Evolutionary conservation across 106 monocot genomes (phyloP), one percentile per base, ranked within the genome.

Genomic region (Dendrobium catenatum): DNA sequence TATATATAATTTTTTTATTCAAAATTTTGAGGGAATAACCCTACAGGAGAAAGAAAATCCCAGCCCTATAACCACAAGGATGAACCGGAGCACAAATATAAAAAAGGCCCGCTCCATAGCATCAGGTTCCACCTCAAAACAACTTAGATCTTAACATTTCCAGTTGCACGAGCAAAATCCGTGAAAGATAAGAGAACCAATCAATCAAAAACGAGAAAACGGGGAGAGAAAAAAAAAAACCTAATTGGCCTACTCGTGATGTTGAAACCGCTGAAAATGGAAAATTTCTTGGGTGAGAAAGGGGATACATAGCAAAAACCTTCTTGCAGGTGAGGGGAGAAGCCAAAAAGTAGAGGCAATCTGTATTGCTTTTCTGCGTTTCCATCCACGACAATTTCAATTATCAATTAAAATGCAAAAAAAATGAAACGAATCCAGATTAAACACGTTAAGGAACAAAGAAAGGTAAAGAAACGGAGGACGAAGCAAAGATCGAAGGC

Each of bases 331-430:
- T 81, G 51, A 75, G 58, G 2, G 81, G 81, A 48, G 81, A 81
- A 22, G 81, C 81, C 27, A 81, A 27, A 20, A 81, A 81, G 75
- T 81, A 81, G 56, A 81, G n/a, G 75, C 81, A 81, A 24, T 81
- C 81, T 9, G 81, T 81, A 42, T 81, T 81, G 58, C 58, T 68
- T 76, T 72, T 82, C 77, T 42, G 11, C 40, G 82, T 51, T 31
- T 82, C 77, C 49, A 75, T 61, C 66, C 77, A 46, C 74, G 43
- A 15, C 2, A 19, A 64, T 64, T 64, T 64, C 64, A 24, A 64
- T 64, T 19, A 64, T 37, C 37, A 18, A 55, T 3, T 11, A 55
- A 55, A 3, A 55, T 18, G 55, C 11, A 18, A 16, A 55, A 18
- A 18, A 55, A 55, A 16, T 3, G 55, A 55, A 37, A 3, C 31